Evolutionary conservation across 768 basidiomycete species (phyloP), one percentile per base, ranked within the genome.

Genomic region (Xerocomus potaroensis): DNA sequence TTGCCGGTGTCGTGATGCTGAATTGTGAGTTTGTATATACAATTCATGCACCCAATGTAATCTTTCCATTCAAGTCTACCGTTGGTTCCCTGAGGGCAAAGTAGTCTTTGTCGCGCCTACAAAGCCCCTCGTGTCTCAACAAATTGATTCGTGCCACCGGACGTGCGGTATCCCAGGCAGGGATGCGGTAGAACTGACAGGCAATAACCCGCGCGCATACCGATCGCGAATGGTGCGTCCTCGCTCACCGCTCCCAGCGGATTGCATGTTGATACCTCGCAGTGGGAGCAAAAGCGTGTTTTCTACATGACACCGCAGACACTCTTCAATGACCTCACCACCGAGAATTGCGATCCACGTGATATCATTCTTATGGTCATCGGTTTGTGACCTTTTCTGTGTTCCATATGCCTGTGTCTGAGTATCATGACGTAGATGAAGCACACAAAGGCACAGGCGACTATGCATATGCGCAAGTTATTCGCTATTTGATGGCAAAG

Each of bases 281-380:
- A 92, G 90, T 92, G 88, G 87, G 67, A 72, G 49, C 77, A 84
- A 57, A 91, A 90, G 60, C 75, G 91, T 1, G 81, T 96, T 18
- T 92, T 95, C 61, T 97, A 91, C 61, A 92, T 94, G 83, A 97
- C 94, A 0, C 92, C 94, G 0, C 96, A 98, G 62, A 97, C 95
- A 0, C 74, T 98, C 19, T 73, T 87, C 49, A 95, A 95, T 50
- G 96, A 99, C 61, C 70, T 98, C 18, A 68, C 67, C 7, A 77
- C 74, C 2, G 84, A 83, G 32, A 80, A 74, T 23, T 86, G 91
- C 57, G 89, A 98, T 58, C 75, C 83, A 0, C 65, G 72, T 26
- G 86, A 92, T 58, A 85, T 99, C 21, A 74, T 95, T 23, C 79
- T 96, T 31, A 68, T 96, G 10, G 93, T 99, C 22, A 75, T 98